Conservation (phyloP, 495 filamentous ascomycete species). For the Aspergillus egyptiacus region DNA sequence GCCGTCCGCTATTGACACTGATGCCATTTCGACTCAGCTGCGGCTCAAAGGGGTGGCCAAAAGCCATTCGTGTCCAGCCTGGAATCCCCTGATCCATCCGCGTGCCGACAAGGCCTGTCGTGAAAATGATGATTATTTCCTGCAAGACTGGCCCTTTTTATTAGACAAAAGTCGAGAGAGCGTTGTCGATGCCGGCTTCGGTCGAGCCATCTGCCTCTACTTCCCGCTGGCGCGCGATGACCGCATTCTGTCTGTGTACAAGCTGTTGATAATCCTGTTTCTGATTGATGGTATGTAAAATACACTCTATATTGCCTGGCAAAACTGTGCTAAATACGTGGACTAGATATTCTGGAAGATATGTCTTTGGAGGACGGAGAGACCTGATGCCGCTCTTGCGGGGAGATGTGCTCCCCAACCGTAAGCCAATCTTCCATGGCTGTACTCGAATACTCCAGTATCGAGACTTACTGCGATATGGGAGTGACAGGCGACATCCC, state of each 20-base stretch:
- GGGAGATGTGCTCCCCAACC: constrained; percentile 27
- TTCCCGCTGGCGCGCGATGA: constrained; percentile 32
- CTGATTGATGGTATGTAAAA: constrained; percentile 30
- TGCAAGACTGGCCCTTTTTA: constrained; percentile 32
- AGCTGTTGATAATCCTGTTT: constrained; percentile 29
- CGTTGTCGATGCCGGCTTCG: constrained; percentile 31
- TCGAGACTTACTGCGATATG: no score
- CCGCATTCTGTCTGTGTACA: constrained; percentile 28
- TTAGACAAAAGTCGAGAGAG: constrained; percentile 19
- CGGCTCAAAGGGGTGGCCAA: no score
- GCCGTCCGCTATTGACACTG: no score
- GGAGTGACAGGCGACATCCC: constrained; percentile 23
- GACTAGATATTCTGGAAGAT: constrained; percentile 30
- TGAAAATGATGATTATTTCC: constrained; percentile 33
- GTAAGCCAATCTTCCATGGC: no score
- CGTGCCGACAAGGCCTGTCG: no score
- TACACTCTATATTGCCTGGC: background rate
- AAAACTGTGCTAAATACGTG: background rate
- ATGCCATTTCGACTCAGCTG: no score
- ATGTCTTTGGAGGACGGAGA: constrained; percentile 37
- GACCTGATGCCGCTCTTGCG: constrained; percentile 27
- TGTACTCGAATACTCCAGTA: no score
- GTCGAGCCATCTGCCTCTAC: constrained; percentile 30
- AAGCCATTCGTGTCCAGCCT: no score
- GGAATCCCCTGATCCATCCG: no score